These are phyloP conservation scores for Solanum sejunctum DNA, from an alignment of 257 asterid genomes.

Conservation along the genomic window DNA sequence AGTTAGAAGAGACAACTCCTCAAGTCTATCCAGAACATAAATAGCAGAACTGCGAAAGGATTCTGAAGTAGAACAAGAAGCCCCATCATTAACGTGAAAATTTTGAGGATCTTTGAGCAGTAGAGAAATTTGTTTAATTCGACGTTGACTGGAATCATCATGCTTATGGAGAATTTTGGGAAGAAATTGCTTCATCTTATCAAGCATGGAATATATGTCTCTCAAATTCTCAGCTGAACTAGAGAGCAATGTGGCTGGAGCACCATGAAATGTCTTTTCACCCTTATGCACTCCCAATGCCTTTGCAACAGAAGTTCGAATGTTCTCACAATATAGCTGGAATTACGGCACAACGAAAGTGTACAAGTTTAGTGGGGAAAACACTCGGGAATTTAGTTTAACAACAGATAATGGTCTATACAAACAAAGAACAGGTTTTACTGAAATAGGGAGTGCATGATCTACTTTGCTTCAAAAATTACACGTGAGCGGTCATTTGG, in stretches of 20 bases:
- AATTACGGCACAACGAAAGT: not conserved
- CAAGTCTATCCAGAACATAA: slow-evolving; percentile 40
- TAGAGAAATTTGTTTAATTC: slow-evolving; percentile 22
- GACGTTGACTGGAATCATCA: slow-evolving; percentile 16
- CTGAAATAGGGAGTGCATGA: not conserved
- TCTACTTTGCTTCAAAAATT: not conserved
- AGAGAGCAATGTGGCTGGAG: slow-evolving; percentile 12
- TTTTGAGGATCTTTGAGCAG: slow-evolving; percentile 31
- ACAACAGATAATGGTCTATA: not conserved
- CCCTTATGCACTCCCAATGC: slow-evolving; percentile 29
- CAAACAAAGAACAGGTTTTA: not conserved
- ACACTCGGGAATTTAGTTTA: not conserved
- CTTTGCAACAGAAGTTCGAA: slow-evolving; percentile 35
- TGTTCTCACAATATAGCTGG: slow-evolving; percentile 49
- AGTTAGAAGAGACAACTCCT: slow-evolving; percentile 27
- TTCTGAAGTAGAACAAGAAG: slow-evolving; percentile 13
- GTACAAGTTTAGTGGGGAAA: not conserved
- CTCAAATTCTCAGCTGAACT: slow-evolving; percentile 14
- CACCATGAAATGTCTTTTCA: slow-evolving; percentile 6
- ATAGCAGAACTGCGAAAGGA: slow-evolving; percentile 40
- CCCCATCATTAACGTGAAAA: slow-evolving; percentile 13
- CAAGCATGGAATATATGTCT: slow-evolving; percentile 30
- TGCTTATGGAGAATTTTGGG: slow-evolving; percentile 17
- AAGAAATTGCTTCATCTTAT: slow-evolving; percentile 45
- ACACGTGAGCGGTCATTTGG: not conserved